phyloP scores from a whole-genome alignment of 371 early-diverging fungal species.

The Sporodiniella umbellata region DNA sequence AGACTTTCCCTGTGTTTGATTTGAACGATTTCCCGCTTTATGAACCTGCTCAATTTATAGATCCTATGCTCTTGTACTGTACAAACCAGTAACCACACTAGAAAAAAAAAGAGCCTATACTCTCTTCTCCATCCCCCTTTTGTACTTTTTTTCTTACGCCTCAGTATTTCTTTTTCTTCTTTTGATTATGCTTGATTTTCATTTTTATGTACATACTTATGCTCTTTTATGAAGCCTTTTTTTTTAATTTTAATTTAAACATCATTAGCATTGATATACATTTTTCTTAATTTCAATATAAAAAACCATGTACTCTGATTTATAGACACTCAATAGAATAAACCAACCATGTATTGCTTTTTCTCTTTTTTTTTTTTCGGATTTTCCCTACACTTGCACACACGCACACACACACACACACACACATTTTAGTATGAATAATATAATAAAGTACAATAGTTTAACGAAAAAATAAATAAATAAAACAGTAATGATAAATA shows the following conservation, averaged over 20 bases:
- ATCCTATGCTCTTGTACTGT: neutral
- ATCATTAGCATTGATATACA: too few relatives aligned
- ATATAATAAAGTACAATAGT: too few relatives aligned
- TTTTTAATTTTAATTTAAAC: neutral
- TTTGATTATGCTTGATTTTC: neutral
- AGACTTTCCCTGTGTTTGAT: neutral
- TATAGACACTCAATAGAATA: neutral
- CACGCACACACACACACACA: too few relatives aligned
- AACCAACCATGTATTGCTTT: neutral
- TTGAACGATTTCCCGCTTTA: neutral
- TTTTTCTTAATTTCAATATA: too few relatives aligned
- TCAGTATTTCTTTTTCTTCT: neutral
- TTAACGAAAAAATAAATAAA: too few relatives aligned
- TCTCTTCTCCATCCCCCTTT: neutral
- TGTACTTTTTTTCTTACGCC: neutral
- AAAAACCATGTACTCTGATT: too few relatives aligned
- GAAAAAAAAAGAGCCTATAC: too few relatives aligned
- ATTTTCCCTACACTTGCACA: too few relatives aligned
- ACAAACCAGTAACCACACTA: too few relatives aligned
- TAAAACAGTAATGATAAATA: too few relatives aligned
- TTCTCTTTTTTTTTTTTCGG: neutral
- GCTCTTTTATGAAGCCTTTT: neutral
- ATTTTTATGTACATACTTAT: neutral
- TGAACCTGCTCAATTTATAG: constrained; percentile 3
- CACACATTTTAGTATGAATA: too few relatives aligned